Evolutionary conservation across 228 moss, liverwort and hornwort species (phyloP).

Genomic region (Sphagnum magellanicum): DNA sequence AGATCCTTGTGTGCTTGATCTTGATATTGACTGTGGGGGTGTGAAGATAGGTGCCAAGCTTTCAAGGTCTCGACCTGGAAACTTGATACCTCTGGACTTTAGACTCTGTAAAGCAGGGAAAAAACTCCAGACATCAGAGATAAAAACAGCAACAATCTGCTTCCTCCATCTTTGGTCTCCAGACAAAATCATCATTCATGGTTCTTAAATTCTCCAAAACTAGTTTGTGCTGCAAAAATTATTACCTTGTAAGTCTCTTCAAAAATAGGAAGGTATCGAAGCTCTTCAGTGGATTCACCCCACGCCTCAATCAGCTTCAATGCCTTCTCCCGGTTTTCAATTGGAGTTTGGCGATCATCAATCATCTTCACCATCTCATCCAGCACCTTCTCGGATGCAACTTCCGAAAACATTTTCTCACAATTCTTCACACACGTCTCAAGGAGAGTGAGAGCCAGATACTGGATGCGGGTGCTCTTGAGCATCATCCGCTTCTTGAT

Average conservation of each 20-base stretch:
- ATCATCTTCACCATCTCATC: conserved; percentile 99
- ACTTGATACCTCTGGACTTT: conserved; percentile 86
- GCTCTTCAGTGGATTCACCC: conserved; percentile 96
- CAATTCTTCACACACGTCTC: conserved; percentile 98
- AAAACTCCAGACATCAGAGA: no score
- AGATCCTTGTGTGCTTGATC: conserved; percentile 14
- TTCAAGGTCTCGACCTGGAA: conserved; percentile 91
- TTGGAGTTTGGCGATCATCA: conserved; percentile 75
- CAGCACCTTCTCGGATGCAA: conserved; percentile 88
- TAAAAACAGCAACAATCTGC: no score
- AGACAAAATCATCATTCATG: no score
- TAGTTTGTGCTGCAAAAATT: no score
- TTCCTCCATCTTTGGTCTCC: no score
- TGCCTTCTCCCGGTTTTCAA: conserved; percentile 85
- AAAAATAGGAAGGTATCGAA: conserved; percentile 89
- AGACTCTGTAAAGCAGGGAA: conserved; percentile 43
- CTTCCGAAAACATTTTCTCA: conserved; percentile 96
- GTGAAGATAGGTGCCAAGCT: conserved; percentile 97
- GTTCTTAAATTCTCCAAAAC: no score
- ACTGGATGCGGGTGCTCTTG: conserved; percentile 65
- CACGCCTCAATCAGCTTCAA: conserved; percentile 93
- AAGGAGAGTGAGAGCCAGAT: conserved; percentile 70
- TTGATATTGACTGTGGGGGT: conserved; percentile 51
- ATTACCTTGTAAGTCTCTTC: conserved; percentile 89
- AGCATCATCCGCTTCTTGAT: conserved; percentile 95